Conservation (phyloP, 2,329 filamentous ascomycete genomes). For the Aspergillus pseudoglaucus region DNA sequence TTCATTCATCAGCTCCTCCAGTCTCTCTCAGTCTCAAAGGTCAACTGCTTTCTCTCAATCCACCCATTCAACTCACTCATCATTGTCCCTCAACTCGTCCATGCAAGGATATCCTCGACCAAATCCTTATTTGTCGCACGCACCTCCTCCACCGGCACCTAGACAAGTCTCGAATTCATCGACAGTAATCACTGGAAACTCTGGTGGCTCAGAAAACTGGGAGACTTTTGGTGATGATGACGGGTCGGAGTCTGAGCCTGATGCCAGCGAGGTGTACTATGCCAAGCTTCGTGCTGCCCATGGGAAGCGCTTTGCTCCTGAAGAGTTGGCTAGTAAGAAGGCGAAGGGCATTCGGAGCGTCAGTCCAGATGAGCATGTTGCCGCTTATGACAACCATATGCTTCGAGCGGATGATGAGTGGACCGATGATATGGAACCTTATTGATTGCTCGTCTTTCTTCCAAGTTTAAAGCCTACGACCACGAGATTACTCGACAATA, state of each 20-base stretch:
- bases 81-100: constrained; percentile 28
- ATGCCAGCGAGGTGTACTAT: constrained; percentile 72
- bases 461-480: constrained; percentile 9
- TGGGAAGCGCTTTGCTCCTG: constrained; percentile 54
- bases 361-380: constrained; percentile 35
- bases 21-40: constrained; percentile 35
- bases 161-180: constrained; percentile 71
- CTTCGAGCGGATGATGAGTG: constrained; percentile 42
- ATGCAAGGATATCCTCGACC: constrained; percentile 25
- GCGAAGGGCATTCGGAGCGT: constrained; percentile 43
- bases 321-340: constrained; percentile 37
- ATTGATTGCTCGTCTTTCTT: constrained; percentile 21
- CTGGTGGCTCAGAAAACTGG: constrained; percentile 87
- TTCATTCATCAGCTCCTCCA: constrained; percentile 41
- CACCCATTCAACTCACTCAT: constrained; percentile 37
- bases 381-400: constrained; percentile 38
- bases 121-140: constrained; percentile 31
- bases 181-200: constrained; percentile 53
- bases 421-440: constrained; percentile 46
- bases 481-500: constrained; percentile 16
- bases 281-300: constrained; percentile 66
- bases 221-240: constrained; percentile 94
- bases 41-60: constrained; percentile 34
- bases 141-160: constrained; percentile 36
- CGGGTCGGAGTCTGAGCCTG: constrained; percentile 65